Evolutionary conservation across 495 filamentous ascomycete species (phyloP), one percentile per base, ranked within the genome.

Genomic region (Margaritispora aquatica): DNA sequence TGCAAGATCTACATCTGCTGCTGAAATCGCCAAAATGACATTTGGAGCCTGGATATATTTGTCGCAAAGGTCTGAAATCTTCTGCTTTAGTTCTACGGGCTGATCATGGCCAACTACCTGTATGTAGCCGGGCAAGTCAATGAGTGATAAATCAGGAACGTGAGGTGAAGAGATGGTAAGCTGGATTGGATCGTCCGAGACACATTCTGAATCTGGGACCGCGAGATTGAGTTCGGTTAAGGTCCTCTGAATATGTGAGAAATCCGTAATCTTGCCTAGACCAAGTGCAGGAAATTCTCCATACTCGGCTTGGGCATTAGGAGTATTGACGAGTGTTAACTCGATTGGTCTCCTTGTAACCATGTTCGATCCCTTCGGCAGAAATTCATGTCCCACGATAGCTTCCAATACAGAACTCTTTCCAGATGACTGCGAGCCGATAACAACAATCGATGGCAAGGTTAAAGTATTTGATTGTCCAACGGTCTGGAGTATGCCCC

Each of bases 281-380:
- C 92, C 92, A 1, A 99, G 80, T 31, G 92, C 90, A 5, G 95
- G 91, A 66, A 99, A 99, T 73, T 97, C 94, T 64, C 92, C 94
- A 67, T 96, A 97, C 68, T 99, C 94, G 7, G 84, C 82, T n/a
- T 86, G 82, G 1, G 90, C 86, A 55, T 94, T 88, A 1, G 94
- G 92, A 0, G 94, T 96, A 71, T 99, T 97, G 71, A 99, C 85
- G 8, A 99, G 80, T 0, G 94, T 99, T 47, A 99, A 83, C 70
- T 99, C 94, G 66, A 99, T 99, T 0, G 94, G 94, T 58, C 94
- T 82, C 15, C 94, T 82, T 8, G 94, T 99, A 57, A 99, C 92
- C 94, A 99, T 99, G 68, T 99, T 99, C 17, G 85, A 88, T 20
- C 94, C 94, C 70, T 99, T 99, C 29, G 94, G 94, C 38, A 99